Percentiles rank a stretch among this genome's conserved stretches.
phyloP scores from a whole-genome alignment of 2,329 filamentous ascomycete species.

The Leptoxyphium fumago region DNA sequence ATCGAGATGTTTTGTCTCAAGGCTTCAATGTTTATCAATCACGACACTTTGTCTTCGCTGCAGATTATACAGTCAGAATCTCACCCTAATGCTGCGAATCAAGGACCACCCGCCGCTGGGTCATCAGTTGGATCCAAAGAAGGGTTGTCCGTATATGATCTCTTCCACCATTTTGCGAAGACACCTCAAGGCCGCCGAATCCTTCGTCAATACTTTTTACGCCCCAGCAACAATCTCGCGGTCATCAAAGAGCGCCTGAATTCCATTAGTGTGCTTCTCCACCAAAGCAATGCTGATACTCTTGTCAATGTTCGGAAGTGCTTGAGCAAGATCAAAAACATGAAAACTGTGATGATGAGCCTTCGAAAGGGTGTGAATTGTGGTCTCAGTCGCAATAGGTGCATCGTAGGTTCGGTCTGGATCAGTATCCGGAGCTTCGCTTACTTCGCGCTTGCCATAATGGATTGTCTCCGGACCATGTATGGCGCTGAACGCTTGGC shows the following conservation, averaged over 20 bases:
- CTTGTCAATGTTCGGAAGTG: conserved; percentile 43
- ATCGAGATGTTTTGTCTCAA: conserved; percentile 63
- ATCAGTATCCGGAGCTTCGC: conserved; percentile 58
- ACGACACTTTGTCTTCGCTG: conserved; percentile 65
- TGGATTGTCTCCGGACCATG: conserved; percentile 46
- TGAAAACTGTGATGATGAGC: conserved; percentile 52
- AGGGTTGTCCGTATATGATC: conserved; percentile 65
- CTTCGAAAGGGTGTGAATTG: conserved; percentile 62
- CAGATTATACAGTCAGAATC: conserved; percentile 74
- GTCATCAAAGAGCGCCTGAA: conserved; percentile 58
- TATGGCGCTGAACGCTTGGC: conserved; percentile 36
- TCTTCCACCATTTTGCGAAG: conserved; percentile 60
- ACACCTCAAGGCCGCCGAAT: conserved; percentile 65
- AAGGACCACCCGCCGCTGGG: conserved; percentile 47
- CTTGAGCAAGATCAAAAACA: conserved; percentile 60
- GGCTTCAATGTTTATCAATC: conserved; percentile 59
- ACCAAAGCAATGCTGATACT: conserved; percentile 48
- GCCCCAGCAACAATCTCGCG: conserved; percentile 54
- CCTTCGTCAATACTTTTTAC: conserved; percentile 68
- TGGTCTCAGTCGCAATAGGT: conserved; percentile 40
- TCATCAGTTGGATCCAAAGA: conserved; percentile 52
- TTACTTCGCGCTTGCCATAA: conserved; percentile 53
- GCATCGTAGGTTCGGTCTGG: conserved; percentile 48
- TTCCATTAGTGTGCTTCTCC: conserved; percentile 51
- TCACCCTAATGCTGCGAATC: conserved; percentile 68